Conservation (phyloP, 2,329 filamentous ascomycete genomes). For the Aspergillus intermedius region DNA sequence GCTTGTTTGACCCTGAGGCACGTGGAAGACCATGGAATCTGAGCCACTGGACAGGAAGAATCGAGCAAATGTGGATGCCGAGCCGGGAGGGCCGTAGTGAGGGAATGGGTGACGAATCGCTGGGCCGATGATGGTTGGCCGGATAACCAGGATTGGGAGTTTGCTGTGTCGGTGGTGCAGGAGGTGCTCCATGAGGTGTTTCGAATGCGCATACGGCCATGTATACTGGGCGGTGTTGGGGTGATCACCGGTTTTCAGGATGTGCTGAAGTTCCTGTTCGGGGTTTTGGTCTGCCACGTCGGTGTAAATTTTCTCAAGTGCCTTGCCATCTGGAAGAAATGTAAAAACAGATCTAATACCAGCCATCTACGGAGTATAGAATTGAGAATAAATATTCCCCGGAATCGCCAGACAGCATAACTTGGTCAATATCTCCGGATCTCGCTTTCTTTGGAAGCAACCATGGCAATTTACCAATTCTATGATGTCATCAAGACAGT, state of each 20-base stretch:
- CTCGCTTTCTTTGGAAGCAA: neutral
- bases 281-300: neutral
- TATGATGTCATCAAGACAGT: neutral
- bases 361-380: no score
- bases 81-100: conserved; percentile 10
- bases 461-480: neutral
- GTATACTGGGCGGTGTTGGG: conserved; percentile 5
- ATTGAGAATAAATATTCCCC: no score
- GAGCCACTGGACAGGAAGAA: conserved; percentile 2
- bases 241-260: conserved; percentile 6
- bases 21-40: neutral
- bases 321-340: conserved; percentile 6
- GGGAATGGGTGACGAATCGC: conserved; percentile 12
- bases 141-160: conserved; percentile 9
- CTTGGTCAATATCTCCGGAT: no score
- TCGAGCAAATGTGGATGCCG: conserved; percentile 7
- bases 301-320: conserved; percentile 6
- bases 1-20: conserved; percentile 1
- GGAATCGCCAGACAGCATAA: no score
- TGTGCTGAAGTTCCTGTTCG: conserved; percentile 2
- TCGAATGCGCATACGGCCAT: conserved; percentile 12
- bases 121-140: conserved; percentile 11
- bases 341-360: neutral
- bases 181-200: conserved; percentile 12
- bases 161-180: neutral